Evolutionary conservation across 2,329 filamentous ascomycete species (phyloP).

Genomic region (Penicillium oxalicum): DNA sequence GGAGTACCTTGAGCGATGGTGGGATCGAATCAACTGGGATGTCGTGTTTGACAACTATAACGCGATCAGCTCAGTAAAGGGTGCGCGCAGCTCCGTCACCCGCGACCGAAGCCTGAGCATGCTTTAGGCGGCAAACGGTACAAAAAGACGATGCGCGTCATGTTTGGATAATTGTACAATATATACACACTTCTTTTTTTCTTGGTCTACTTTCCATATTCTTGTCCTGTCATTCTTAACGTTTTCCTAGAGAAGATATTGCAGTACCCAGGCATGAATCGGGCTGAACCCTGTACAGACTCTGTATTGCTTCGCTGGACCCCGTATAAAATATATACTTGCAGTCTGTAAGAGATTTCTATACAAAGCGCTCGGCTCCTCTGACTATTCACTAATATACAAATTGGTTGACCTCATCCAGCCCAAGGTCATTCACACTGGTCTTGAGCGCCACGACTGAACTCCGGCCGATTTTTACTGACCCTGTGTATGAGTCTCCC

Average conservation of each 20-base stretch:
- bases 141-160: constrained; percentile 5
- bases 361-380: too few species aligned
- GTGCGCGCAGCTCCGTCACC: constrained; percentile 15
- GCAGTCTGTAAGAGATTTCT: too few species aligned
- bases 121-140: constrained; percentile 14
- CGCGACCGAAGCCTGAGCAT: constrained; percentile 23
- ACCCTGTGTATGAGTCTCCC: constrained; percentile 44
- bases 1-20: constrained; percentile 73
- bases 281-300: too few species aligned
- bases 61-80: constrained; percentile 24
- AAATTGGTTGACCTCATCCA: too few species aligned
- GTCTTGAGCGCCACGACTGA: too few species aligned
- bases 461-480: constrained; percentile 2
- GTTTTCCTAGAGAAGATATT: too few species aligned
- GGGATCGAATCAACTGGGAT: constrained; percentile 81
- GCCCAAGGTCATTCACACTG: too few species aligned
- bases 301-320: too few species aligned
- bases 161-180: constrained; percentile 23
- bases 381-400: too few species aligned
- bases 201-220: constrained; percentile 6
- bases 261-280: too few species aligned
- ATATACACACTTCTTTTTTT: constrained; percentile 17
- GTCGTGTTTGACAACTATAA: constrained; percentile 53
- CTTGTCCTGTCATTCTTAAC: background rate
- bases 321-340: too few species aligned